Base-by-base conservation (phyloP, 2,329 filamentous ascomycete species). In the Fusarium abutilonis region DNA sequence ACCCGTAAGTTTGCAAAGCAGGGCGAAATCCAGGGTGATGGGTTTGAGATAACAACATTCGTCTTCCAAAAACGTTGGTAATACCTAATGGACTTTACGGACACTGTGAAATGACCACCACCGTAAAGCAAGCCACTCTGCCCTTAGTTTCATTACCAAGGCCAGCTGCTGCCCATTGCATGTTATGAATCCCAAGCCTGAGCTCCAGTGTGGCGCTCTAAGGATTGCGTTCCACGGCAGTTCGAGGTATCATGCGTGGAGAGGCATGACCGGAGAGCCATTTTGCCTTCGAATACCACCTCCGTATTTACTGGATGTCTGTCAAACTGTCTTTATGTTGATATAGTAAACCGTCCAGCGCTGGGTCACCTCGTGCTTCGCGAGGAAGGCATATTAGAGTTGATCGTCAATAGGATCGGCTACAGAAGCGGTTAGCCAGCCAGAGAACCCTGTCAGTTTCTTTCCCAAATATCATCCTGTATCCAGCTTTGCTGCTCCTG, bases 31-130 rank as follows among this genome's bases (percentile, higher is more conserved):
- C 35, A 44, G 56, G 49, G 54, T 50, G 52, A 66, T 23, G 23
- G 55, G 39, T 44, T 54, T 42, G 17, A 48, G 52, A 34, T 42
- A 42, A 35, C 36, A 55, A 53, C 28, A 31, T 39, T 41, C 52
- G 45, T 34, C 28, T 15, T 9, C 23, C 36, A 21, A 46, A 31
- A 9, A 35, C 41, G 28, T 42, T 34, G 31, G 29, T 21, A 36
- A 4, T 19, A 19, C 19, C 19, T 19, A 4, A 48, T 19, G 36
- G 21, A 32, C 15, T 13, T 43, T 14, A 49, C 38, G 36, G 28
- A 34, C 19, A n/a, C 14, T 36, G 36, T 19, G 29, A 49, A 41
- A 46, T 17, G 31, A 39, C 43, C 19, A 17, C 32, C 11, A 21
- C 36, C 15, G 21, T 19, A 34, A 15, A 38, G 32, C 32, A 53